These are phyloP conservation scores for Spatholobus suberectus DNA, from an alignment of 306 rosid genomes.

Conservation along the genomic window DNA sequence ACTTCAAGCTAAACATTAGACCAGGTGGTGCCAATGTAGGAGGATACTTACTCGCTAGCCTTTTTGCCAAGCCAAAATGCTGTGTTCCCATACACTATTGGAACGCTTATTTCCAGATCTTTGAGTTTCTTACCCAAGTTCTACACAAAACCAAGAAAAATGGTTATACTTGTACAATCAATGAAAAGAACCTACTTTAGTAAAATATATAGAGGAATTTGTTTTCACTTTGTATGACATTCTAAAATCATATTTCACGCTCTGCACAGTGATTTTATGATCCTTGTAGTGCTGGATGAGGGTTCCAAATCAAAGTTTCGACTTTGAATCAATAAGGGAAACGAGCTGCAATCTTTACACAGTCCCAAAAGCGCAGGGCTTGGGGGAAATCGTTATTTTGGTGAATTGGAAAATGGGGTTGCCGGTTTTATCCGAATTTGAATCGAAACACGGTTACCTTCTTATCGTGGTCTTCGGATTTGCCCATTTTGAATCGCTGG, in stretches of 20 bases:
- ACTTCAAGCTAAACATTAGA: slow-evolving; percentile 38
- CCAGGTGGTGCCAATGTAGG: slow-evolving; percentile 30
- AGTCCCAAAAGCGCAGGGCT: background rate
- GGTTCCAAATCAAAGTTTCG: slow-evolving; percentile 16
- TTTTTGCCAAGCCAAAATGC: slow-evolving; percentile 93
- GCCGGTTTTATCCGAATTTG: slow-evolving; percentile 33
- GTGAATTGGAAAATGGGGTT: slow-evolving; percentile 38
- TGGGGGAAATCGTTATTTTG: slow-evolving; percentile 19
- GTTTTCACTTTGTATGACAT: slow-evolving; percentile 5
- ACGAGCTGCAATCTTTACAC: slow-evolving; percentile 39
- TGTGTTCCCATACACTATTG: slow-evolving; percentile 80
- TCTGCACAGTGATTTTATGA: slow-evolving; percentile 4
- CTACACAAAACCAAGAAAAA: slow-evolving; percentile 59
- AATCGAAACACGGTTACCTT: slow-evolving; percentile 55
- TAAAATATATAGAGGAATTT: background rate
- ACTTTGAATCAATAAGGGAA: slow-evolving; percentile 28
- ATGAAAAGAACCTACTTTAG: background rate
- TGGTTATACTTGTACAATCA: slow-evolving; percentile 30
- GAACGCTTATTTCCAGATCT: slow-evolving; percentile 76
- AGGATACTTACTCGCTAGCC: slow-evolving; percentile 80
- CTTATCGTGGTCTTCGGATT: slow-evolving; percentile 68
- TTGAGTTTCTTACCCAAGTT: slow-evolving; percentile 65
- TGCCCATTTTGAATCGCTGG: slow-evolving; percentile 59
- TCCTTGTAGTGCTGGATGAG: background rate
- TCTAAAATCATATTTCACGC: slow-evolving; percentile 9